Conservation (phyloP, 2,329 filamentous ascomycete species). For the Ophiostoma novo-ulmi region DNA sequence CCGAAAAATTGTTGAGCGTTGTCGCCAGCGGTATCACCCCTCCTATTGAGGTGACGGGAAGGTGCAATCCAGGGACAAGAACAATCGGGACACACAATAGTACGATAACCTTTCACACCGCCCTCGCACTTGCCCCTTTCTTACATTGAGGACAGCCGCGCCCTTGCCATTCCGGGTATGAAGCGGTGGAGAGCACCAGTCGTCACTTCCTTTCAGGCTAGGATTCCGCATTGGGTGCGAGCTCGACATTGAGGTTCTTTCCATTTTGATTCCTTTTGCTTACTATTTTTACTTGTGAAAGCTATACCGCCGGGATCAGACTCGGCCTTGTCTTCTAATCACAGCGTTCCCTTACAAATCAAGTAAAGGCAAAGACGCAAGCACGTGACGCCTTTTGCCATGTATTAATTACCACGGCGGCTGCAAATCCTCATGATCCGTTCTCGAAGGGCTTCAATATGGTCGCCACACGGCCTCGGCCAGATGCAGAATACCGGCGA, state of each 20-base stretch:
- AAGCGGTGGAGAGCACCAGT: conserved; percentile 17
- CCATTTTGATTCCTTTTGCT: background rate
- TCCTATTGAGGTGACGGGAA: background rate
- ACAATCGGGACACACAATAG: background rate
- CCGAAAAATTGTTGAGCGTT: conserved; percentile 22
- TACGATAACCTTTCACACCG: conserved; percentile 17
- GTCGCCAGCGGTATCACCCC: background rate
- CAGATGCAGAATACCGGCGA: background rate
- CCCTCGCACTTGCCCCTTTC: conserved; percentile 19
- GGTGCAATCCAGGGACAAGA: conserved; percentile 7
- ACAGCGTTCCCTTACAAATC: background rate
- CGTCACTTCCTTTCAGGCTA: conserved; percentile 6
- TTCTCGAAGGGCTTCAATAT: background rate
- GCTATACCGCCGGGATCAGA: conserved; percentile 17
- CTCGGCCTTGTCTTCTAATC: conserved; percentile 20
- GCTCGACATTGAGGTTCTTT: background rate
- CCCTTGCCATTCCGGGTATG: conserved; percentile 19
- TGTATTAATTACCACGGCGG: too few relatives aligned
- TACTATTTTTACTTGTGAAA: conserved; percentile 13
- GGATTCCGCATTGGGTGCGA: conserved; percentile 1
- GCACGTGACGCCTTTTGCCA: background rate
- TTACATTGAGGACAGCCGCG: conserved; percentile 21
- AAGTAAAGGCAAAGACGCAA: background rate
- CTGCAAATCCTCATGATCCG: background rate
- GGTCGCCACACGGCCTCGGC: background rate